Percentiles rank a stretch among this genome's conserved stretches.
These are phyloP conservation scores for Ascochyta viciae-villosae DNA, from an alignment of 2,329 filamentous ascomycete species.

Conservation along the genomic window DNA sequence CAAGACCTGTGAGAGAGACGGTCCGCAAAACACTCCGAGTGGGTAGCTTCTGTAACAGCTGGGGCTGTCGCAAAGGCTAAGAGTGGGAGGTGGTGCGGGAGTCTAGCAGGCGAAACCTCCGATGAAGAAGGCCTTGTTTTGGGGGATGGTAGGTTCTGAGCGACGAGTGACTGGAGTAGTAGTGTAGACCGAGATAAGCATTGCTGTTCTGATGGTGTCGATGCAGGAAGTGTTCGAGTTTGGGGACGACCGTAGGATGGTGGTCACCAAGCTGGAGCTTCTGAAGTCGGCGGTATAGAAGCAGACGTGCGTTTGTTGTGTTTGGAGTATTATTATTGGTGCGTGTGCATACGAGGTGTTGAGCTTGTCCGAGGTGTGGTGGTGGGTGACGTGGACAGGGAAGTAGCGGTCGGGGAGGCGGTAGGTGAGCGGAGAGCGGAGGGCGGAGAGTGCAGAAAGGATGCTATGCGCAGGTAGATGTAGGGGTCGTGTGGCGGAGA, in stretches of 20 bases:
- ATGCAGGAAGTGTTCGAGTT: constrained; percentile 37
- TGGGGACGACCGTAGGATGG: constrained; percentile 34
- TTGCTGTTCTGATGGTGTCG: constrained; percentile 37
- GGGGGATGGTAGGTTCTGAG: constrained; percentile 49
- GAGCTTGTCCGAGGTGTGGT: constrained; percentile 24
- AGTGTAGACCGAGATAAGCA: constrained; percentile 42
- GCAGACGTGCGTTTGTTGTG: constrained; percentile 18
- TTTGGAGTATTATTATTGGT: constrained; percentile 39
- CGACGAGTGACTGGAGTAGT: constrained; percentile 53
- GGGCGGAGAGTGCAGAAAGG: not conserved
- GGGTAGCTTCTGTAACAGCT: constrained; percentile 44
- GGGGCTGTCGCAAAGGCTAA: constrained; percentile 45
- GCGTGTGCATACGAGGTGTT: constrained; percentile 26
- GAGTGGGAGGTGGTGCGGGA: constrained; percentile 43
- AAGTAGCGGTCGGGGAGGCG: constrained; percentile 38
- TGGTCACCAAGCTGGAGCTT: constrained; percentile 40
- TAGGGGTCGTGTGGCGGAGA: constrained; percentile 8
- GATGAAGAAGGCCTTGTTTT: constrained; percentile 50
- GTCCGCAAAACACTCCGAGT: constrained; percentile 48
- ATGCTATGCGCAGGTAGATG: not conserved
- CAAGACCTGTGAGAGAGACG: constrained; percentile 50
- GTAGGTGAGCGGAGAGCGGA: constrained; percentile 24
- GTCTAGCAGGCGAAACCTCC: constrained; percentile 50
- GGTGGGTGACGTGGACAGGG: constrained; percentile 33
- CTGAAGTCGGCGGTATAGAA: constrained; percentile 25